Evolutionary conservation across 2,329 filamentous ascomycete genomes (phyloP).

Genomic region (Sporothrix curviconia): DNA sequence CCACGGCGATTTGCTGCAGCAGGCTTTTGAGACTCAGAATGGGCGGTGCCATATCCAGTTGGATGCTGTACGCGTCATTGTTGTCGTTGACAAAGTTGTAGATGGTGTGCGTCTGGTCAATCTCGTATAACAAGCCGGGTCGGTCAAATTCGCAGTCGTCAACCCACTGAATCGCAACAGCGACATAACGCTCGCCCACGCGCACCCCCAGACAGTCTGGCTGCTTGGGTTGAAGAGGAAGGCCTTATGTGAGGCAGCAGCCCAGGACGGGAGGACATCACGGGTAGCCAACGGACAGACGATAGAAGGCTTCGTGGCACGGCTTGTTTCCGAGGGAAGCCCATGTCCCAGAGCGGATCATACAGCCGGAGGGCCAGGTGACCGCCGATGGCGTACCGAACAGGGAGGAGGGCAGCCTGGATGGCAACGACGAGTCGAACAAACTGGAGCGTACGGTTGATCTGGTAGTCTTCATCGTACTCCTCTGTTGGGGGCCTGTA

Average conservation of each 20-base stretch:
- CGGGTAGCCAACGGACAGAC: constrained; percentile 32
- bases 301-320: constrained; percentile 23
- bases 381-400: constrained; percentile 42
- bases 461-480: neutral
- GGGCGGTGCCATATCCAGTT: neutral
- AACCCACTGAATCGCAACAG: constrained; percentile 33
- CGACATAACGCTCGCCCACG: constrained; percentile 25
- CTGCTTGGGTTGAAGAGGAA: constrained; percentile 26
- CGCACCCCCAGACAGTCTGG: constrained; percentile 30
- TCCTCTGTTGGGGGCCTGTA: no score
- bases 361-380: constrained; percentile 33
- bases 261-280: constrained; percentile 37
- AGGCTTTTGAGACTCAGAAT: neutral
- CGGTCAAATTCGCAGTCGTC: constrained; percentile 14
- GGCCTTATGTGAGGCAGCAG: constrained; percentile 25
- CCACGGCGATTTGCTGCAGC: neutral
- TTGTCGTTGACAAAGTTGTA: neutral
- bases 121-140: neutral
- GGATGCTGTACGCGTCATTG: neutral
- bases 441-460: neutral
- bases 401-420: constrained; percentile 33
- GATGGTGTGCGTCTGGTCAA: neutral
- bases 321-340: neutral
- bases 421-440: constrained; percentile 36
- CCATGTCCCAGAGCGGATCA: neutral